Conservation (phyloP, 371 early-diverging fungal genomes). For the Lichtheimia corymbifera region DNA sequence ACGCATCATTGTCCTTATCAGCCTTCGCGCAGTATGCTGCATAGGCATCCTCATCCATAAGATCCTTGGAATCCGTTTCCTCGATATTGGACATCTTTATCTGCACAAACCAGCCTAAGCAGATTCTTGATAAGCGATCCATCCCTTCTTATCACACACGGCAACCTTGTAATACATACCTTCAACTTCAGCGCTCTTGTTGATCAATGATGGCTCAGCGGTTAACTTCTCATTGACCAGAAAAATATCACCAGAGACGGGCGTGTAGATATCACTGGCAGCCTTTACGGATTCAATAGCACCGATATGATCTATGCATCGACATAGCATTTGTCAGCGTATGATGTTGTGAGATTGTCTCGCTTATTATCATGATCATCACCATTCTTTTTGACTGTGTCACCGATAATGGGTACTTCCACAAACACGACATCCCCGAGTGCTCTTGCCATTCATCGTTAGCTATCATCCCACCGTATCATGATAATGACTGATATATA, state of each 20-base stretch:
- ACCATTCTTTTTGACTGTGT: slow-evolving; percentile 61
- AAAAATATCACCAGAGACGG: slow-evolving; percentile 81
- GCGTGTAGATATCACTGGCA: slow-evolving; percentile 89
- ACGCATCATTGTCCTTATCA: neutral
- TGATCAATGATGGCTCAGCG: slow-evolving; percentile 76
- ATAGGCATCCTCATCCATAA: slow-evolving; percentile 78
- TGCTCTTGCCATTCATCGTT: slow-evolving; percentile 42
- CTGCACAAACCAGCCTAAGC: slow-evolving; percentile 90
- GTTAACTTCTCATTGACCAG: slow-evolving; percentile 71
- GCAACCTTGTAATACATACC: slow-evolving; percentile 59
- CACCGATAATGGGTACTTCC: slow-evolving; percentile 74
- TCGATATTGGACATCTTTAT: slow-evolving; percentile 70
- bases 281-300: slow-evolving; percentile 97
- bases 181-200: slow-evolving; percentile 71
- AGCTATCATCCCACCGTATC: neutral
- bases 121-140: too few relatives aligned
- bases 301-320: slow-evolving; percentile 66
- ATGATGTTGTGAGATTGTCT: neutral
- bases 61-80: slow-evolving; percentile 58
- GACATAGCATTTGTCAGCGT: neutral
- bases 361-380: neutral
- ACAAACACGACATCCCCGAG: slow-evolving; percentile 96
- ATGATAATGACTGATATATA: neutral
- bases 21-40: slow-evolving; percentile 43
- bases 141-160: too few relatives aligned